Evolutionary conservation across 805 yeast species (phyloP).

Genomic region (Wickerhamomyces ciferrii): DNA sequence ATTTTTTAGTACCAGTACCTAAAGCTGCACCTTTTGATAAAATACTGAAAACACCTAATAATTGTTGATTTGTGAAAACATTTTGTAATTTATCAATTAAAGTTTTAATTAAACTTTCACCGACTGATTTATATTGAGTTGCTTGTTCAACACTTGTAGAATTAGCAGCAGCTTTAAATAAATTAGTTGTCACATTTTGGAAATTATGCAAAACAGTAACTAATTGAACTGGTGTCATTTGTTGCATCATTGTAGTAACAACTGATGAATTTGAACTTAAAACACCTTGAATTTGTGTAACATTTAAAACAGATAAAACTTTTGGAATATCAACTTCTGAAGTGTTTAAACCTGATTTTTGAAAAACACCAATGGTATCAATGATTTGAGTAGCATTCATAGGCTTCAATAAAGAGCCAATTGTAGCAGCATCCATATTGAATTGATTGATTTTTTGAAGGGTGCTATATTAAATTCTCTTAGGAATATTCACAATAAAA

Average conservation of each 20-base stretch:
- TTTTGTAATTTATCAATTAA: conserved; percentile 11
- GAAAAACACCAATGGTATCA: conserved; percentile 10
- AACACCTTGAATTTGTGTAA: conserved; percentile 20
- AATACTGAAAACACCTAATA: conserved; percentile 18
- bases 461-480: too few relatives aligned
- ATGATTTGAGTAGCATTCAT: conserved; percentile 20
- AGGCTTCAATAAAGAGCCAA: conserved; percentile 15
- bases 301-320: conserved; percentile 16
- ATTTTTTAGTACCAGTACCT: conserved; percentile 21
- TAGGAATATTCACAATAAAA: background rate
- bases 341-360: conserved; percentile 46
- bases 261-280: conserved; percentile 15
- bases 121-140: conserved; percentile 3
- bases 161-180: conserved; percentile 12
- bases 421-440: conserved; percentile 13
- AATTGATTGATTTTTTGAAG: too few relatives aligned
- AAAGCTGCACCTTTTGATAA: conserved; percentile 20
- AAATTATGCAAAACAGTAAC: conserved; percentile 10
- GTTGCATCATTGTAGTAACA: conserved; percentile 13
- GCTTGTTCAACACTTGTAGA: conserved; percentile 3
- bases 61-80: conserved; percentile 17
- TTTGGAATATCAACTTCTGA: conserved; percentile 67
- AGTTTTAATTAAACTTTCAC: conserved; percentile 12
- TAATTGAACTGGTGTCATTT: conserved; percentile 15
- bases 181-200: conserved; percentile 16